Evolutionary conservation across 371 early-diverging fungal species (phyloP).

Genomic region (Rhizopus arrhizus): DNA sequence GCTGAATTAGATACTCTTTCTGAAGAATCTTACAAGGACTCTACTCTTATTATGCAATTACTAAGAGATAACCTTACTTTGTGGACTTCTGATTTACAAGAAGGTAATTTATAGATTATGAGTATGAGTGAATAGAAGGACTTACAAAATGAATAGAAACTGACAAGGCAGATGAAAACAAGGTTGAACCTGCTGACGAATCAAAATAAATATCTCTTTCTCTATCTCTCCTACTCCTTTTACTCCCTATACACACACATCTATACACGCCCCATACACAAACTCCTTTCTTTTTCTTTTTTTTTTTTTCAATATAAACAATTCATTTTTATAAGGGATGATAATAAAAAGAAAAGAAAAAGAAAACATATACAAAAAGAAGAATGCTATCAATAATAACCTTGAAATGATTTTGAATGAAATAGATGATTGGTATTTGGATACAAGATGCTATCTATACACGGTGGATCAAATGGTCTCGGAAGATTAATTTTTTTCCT

Average conservation of each 20-base stretch:
- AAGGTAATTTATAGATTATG: slow-evolving; percentile 38
- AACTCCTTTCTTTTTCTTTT: neutral
- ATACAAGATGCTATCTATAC: neutral
- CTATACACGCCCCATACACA: slow-evolving; percentile 2
- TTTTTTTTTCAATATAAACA: slow-evolving; percentile 1
- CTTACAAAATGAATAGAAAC: slow-evolving; percentile 13
- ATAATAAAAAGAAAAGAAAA: too few species aligned
- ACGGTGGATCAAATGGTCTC: neutral
- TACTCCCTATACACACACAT: neutral
- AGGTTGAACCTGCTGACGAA: slow-evolving; percentile 30
- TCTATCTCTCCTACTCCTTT: slow-evolving; percentile 1
- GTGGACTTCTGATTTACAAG: slow-evolving; percentile 98
- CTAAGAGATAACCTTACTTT: slow-evolving; percentile 99
- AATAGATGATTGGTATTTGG: too few species aligned
- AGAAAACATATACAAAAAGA: too few species aligned
- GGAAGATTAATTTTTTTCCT: neutral
- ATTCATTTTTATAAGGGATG: neutral
- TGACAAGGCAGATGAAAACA: slow-evolving; percentile 28
- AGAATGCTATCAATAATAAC: too few species aligned
- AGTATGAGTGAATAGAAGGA: neutral
- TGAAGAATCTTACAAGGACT: slow-evolving; percentile 99
- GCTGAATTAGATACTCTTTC: slow-evolving; percentile 95
- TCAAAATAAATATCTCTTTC: slow-evolving; percentile 22
- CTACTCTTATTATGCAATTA: slow-evolving; percentile 99
- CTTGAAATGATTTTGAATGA: too few species aligned